Percentiles rank a stretch among this genome's conserved stretches.
Conservation (phyloP, 2,329 filamentous ascomycete species). For the Penicillium oxalicum region DNA sequence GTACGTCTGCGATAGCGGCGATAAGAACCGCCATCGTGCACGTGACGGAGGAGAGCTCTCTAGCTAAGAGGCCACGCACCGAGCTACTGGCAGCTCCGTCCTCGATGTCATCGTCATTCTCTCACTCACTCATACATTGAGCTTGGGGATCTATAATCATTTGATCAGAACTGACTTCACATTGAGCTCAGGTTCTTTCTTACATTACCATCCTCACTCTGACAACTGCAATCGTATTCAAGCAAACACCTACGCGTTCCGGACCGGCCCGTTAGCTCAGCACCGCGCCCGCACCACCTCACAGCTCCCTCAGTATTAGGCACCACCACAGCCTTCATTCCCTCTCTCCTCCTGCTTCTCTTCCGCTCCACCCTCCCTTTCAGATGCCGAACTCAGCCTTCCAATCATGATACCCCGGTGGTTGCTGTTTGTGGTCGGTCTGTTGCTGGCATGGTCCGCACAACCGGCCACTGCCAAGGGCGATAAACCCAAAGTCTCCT, state of each 20-base stretch:
- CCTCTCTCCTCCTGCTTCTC: neutral
- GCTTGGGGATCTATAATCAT: neutral
- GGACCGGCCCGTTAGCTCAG: constrained; percentile 14
- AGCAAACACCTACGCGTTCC: constrained; percentile 1
- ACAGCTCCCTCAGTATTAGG: too few species aligned
- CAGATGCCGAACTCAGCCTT: constrained; percentile 25
- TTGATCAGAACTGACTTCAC: too few species aligned
- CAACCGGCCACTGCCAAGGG: constrained; percentile 47
- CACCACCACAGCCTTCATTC: too few species aligned
- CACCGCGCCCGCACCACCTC: neutral
- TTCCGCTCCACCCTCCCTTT: constrained; percentile 6
- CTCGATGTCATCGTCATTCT: constrained; percentile 2
- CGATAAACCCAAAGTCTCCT: constrained; percentile 60
- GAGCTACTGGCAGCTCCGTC: constrained; percentile 5
- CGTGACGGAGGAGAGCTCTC: constrained; percentile 27
- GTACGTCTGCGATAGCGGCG: constrained; percentile 4
- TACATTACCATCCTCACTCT: neutral
- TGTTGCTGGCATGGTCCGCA: constrained; percentile 48
- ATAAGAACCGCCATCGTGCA: constrained; percentile 18
- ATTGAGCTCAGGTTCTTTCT: too few species aligned
- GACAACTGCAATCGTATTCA: neutral
- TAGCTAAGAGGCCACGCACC: constrained; percentile 24
- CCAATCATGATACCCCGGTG: constrained; percentile 37
- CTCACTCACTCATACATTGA: neutral
- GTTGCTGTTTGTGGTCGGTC: constrained; percentile 44